Evolutionary conservation across 768 basidiomycete genomes (phyloP).

Genomic region (Mycena metata): DNA sequence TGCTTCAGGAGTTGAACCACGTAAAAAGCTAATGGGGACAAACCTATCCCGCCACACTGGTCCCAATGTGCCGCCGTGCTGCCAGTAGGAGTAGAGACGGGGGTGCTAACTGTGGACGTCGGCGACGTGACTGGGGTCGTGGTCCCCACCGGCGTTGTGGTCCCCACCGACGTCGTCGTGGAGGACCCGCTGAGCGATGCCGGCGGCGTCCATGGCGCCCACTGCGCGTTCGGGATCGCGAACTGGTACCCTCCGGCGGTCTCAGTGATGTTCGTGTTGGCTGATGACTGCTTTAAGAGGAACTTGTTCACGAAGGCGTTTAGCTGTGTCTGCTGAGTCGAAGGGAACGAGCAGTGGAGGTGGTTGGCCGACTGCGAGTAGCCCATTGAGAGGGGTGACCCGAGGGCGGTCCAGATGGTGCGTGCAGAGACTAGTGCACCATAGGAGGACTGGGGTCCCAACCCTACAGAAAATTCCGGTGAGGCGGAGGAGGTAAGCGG

Average conservation of each 20-base stretch:
- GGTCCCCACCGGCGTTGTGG: neutral
- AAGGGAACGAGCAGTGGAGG: constrained; percentile 68
- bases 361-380: constrained; percentile 69
- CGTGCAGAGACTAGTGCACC: constrained; percentile 66
- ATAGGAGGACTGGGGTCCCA: constrained; percentile 62
- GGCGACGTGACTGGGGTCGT: neutral
- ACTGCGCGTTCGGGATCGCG: constrained; percentile 40
- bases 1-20: neutral
- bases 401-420: constrained; percentile 65
- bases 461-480: constrained; percentile 50
- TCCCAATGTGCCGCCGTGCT: constrained; percentile 24
- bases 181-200: constrained; percentile 14
- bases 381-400: constrained; percentile 61
- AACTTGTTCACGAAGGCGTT: constrained; percentile 70
- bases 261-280: constrained; percentile 61
- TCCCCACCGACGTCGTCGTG: constrained; percentile 19
- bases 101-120: neutral
- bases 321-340: constrained; percentile 57
- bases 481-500: too few relatives aligned
- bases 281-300: constrained; percentile 57
- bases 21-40: neutral
- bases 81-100: constrained; percentile 8
- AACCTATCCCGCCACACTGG: constrained; percentile 28
- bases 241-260: constrained; percentile 53
- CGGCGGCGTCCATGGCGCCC: constrained; percentile 36